Evolutionary conservation across 805 yeast species (phyloP).

Genomic region (Monosporozyma yasuniensis): DNA sequence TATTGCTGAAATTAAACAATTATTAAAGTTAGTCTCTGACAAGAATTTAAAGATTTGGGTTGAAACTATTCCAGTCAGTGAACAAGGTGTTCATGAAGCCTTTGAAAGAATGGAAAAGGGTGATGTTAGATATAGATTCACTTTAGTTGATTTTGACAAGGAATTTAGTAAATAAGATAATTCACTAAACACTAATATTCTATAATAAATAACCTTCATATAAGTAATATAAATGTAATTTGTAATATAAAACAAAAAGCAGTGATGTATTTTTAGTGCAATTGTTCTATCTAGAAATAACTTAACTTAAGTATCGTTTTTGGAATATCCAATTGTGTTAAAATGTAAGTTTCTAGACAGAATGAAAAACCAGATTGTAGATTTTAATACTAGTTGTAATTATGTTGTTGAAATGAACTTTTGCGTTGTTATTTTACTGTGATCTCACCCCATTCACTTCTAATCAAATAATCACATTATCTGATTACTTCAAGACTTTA

Average conservation of each 20-base stretch:
- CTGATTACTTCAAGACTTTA: too few relatives aligned
- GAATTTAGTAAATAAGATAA: constrained; percentile 9
- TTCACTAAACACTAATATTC: neutral
- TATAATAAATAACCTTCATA: neutral
- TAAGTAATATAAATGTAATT: neutral
- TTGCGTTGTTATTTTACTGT: too few relatives aligned
- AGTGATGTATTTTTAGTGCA: too few relatives aligned
- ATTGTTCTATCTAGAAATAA: too few relatives aligned
- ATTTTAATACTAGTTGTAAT: too few relatives aligned
- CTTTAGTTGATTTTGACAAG: constrained; percentile 41
- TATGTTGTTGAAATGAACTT: too few relatives aligned
- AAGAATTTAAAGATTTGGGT: constrained; percentile 43
- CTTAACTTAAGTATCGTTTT: too few relatives aligned
- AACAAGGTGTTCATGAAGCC: constrained; percentile 35
- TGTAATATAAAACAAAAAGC: neutral
- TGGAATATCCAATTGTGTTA: too few relatives aligned
- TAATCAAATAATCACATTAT: too few relatives aligned
- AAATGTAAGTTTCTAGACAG: too few relatives aligned
- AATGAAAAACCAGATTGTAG: too few relatives aligned
- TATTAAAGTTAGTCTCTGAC: constrained; percentile 42
- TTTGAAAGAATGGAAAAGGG: constrained; percentile 42
- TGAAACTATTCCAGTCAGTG: constrained; percentile 42
- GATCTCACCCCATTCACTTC: too few relatives aligned
- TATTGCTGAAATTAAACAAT: constrained; percentile 37
- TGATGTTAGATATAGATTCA: constrained; percentile 48